Evolutionary conservation across 225 moss, liverwort and hornwort species (phyloP).

Genomic region (Pleurozium schreberi): DNA sequence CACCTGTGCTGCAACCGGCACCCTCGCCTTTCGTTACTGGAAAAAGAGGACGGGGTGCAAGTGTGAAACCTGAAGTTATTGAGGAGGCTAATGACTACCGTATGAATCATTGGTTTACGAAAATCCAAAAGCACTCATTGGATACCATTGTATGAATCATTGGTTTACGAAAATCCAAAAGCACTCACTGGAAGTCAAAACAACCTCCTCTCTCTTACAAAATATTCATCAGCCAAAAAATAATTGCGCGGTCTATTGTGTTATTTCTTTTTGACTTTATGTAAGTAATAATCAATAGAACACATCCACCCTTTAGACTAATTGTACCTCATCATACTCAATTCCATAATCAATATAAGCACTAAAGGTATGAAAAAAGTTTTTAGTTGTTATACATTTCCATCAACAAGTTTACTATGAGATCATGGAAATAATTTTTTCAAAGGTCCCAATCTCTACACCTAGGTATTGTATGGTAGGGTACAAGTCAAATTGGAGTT

Average conservation of each 20-base stretch:
- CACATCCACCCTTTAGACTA: not conserved
- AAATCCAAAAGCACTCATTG: no score
- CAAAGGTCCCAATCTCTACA: not conserved
- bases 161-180: no score
- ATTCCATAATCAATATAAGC: not conserved
- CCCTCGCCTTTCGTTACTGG: conserved; percentile 40
- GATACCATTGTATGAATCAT: no score
- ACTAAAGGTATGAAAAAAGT: not conserved
- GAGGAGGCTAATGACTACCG: conserved; percentile 7
- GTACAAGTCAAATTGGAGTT: no score
- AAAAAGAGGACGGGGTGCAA: conserved; percentile 40
- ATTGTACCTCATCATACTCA: not conserved
- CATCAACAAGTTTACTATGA: not conserved
- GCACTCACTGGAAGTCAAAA: no score
- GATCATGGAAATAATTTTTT: not conserved
- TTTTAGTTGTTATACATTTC: not conserved
- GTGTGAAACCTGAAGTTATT: conserved; percentile 24
- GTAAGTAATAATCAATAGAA: not conserved
- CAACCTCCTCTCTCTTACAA: no score
- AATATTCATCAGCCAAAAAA: no score
- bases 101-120: no score
- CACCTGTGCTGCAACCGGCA: conserved; percentile 13
- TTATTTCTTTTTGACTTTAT: not conserved
- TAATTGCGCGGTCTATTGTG: no score
- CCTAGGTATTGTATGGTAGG: no score